phyloP scores from a whole-genome alignment of 345 rosid genomes.

The Gossypium sturtianum region DNA sequence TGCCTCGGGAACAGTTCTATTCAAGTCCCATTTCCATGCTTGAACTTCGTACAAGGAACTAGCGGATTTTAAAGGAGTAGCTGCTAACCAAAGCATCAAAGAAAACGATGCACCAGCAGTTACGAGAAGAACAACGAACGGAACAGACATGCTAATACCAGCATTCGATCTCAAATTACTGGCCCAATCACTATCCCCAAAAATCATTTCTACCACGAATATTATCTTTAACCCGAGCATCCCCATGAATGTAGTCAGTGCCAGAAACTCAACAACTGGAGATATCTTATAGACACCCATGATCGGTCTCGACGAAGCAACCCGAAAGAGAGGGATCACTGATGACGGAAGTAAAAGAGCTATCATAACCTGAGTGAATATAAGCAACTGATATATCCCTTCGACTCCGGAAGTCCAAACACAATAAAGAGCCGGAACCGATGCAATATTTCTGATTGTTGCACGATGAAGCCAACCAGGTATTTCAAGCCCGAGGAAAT shows the following conservation, averaged over 20 bases:
- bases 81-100: slow-evolving; percentile 84
- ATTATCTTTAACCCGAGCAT: slow-evolving; percentile 69
- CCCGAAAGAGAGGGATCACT: slow-evolving; percentile 82
- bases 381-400: slow-evolving; percentile 82
- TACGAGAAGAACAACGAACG: slow-evolving; percentile 52
- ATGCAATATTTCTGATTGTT: slow-evolving; percentile 70
- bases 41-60: slow-evolving; percentile 45
- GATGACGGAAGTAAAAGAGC: slow-evolving; percentile 91
- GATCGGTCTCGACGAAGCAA: slow-evolving; percentile 73
- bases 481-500: slow-evolving; percentile 68
- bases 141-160: slow-evolving; percentile 42
- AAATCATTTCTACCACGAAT: slow-evolving; percentile 76
- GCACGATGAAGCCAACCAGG: slow-evolving; percentile 93
- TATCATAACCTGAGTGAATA: slow-evolving; percentile 71
- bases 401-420: slow-evolving; percentile 87
- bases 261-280: slow-evolving; percentile 60
- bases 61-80: slow-evolving; percentile 82
- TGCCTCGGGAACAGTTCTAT: slow-evolving; percentile 28
- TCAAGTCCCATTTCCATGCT: slow-evolving; percentile 50
- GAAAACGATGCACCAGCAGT: slow-evolving; percentile 63
- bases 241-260: slow-evolving; percentile 55
- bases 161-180: slow-evolving; percentile 69
- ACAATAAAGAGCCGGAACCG: slow-evolving; percentile 81
- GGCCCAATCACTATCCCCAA: slow-evolving; percentile 96
- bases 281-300: slow-evolving; percentile 87